Conservation (phyloP, 805 yeast genomes). For the Wickerhamiella parazyma region DNA sequence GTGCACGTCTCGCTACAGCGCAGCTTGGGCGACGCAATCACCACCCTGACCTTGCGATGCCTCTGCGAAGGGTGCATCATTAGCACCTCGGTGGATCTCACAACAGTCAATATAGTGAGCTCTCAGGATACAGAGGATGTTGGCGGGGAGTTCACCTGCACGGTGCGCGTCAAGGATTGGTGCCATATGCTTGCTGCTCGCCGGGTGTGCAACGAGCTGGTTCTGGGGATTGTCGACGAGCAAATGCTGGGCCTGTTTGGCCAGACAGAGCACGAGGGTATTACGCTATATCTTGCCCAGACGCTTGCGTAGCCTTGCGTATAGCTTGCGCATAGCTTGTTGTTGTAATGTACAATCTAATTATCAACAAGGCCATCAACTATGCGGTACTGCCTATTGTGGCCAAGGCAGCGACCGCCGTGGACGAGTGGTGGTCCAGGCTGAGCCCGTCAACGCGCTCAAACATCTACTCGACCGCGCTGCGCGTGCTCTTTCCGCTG, state of each 20-base stretch:
- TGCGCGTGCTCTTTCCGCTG: background rate
- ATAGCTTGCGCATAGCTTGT: too few relatives aligned
- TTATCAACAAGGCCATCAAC: slow-evolving; percentile 7
- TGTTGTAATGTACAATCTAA: background rate
- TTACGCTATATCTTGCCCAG: slow-evolving; percentile 1
- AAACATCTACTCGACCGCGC: background rate
- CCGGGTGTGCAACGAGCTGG: background rate
- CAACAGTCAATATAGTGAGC: background rate
- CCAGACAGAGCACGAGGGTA: background rate
- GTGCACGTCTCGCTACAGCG: background rate
- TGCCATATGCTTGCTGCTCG: background rate
- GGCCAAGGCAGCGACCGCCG: background rate
- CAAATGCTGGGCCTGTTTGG: slow-evolving; percentile 5
- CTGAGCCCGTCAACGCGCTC: slow-evolving; percentile 5
- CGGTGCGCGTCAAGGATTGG: slow-evolving; percentile 6
- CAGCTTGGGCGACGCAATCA: background rate
- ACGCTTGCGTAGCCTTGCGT: background rate
- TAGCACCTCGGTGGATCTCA: slow-evolving; percentile 1
- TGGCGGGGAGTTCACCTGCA: background rate
- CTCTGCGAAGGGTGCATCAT: slow-evolving; percentile 1
- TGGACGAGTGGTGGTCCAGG: slow-evolving; percentile 5
- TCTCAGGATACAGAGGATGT: background rate
- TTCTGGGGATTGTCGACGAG: slow-evolving; percentile 2
- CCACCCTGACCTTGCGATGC: slow-evolving; percentile 1
- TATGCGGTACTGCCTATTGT: slow-evolving; percentile 9